A percentile compares a stretch with the other conserved stretches of the same genome.
Conservation (phyloP, 2,329 filamentous ascomycete species). For the Phialocephala subalpina region DNA sequence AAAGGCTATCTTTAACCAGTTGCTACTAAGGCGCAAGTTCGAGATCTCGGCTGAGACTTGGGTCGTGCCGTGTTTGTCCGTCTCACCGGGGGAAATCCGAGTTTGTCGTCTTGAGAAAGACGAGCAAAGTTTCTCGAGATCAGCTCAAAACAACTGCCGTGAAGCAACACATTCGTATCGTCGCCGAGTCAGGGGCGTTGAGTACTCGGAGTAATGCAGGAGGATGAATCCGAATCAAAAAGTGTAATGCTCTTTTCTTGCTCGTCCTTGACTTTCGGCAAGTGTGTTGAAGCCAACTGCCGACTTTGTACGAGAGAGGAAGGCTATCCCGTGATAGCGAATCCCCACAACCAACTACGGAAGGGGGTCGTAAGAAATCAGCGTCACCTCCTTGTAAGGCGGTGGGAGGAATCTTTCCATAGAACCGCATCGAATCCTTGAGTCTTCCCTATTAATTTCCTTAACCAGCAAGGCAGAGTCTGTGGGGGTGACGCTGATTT, state of each 20-base stretch:
- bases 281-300: background rate
- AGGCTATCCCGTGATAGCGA: background rate
- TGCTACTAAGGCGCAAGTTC: background rate
- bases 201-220: background rate
- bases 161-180: background rate
- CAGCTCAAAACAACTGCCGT: conserved; percentile 7
- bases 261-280: background rate
- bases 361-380: too few species aligned
- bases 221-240: conserved; percentile 5
- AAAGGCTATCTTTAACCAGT: background rate
- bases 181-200: background rate
- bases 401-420: too few species aligned
- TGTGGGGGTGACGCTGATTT: too few species aligned
- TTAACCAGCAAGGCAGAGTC: too few species aligned
- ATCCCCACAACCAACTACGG: background rate
- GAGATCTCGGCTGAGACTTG: background rate
- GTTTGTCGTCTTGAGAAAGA: background rate
- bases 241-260: background rate
- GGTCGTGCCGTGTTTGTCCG: conserved; percentile 6
- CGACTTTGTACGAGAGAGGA: background rate
- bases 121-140: background rate
- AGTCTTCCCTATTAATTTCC: too few species aligned
- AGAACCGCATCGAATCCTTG: background rate
- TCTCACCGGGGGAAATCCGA: conserved; percentile 6
- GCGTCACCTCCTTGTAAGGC: too few species aligned